phyloP scores from a whole-genome alignment of 306 rosid genomes.

The Lithocarpus polystachyus region DNA sequence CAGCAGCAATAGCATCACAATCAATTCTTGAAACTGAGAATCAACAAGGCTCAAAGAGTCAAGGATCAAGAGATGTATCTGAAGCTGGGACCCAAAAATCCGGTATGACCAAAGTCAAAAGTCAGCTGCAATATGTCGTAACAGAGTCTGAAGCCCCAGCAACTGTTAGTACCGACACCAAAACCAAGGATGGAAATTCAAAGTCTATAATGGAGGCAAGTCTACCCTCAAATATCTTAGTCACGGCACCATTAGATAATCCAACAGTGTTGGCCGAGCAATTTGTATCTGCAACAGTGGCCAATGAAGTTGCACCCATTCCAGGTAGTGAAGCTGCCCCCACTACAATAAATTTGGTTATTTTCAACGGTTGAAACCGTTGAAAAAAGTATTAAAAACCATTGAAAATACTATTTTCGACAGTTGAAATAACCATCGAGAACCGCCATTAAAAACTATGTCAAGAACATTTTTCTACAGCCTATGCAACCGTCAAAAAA shows the following conservation, averaged over 20 bases:
- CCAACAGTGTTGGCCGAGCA: slow-evolving; percentile 4
- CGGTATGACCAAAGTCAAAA: background rate
- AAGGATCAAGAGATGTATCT: background rate
- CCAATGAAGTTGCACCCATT: background rate
- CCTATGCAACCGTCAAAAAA: no score
- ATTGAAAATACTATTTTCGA: no score
- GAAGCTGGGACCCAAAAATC: slow-evolving; percentile 18
- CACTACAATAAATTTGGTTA: no score
- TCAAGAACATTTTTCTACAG: no score
- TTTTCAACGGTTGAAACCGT: no score
- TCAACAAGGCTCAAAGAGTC: slow-evolving; percentile 10
- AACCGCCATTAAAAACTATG: no score
- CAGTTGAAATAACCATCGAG: no score
- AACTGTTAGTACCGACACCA: background rate
- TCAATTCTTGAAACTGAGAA: slow-evolving; percentile 6
- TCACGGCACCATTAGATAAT: slow-evolving; percentile 2
- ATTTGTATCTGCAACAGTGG: background rate
- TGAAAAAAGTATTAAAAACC: no score
- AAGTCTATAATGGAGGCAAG: slow-evolving; percentile 2
- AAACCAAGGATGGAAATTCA: slow-evolving; percentile 3
- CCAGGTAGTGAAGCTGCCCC: background rate
- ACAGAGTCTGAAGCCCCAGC: background rate
- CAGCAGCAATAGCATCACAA: background rate
- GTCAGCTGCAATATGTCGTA: background rate
- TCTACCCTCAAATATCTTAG: background rate